Base-by-base conservation (phyloP, 805 yeast species). In the Alloascoidea africana region DNA sequence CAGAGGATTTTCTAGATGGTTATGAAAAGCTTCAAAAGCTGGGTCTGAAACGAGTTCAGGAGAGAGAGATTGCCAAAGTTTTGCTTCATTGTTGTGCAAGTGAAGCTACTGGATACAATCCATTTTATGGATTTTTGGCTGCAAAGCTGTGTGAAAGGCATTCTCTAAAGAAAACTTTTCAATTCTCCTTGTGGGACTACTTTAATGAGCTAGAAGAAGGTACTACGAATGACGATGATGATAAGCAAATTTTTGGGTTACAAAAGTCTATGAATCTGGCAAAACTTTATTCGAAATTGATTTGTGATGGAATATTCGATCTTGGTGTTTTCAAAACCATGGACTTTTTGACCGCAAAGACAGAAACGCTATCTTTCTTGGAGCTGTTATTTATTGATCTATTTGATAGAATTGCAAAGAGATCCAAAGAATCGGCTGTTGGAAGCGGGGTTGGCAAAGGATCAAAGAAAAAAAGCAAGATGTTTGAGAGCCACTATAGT, bases 1-100 rank as follows among this genome's bases (percentile, higher is more conserved):
- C 96, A 3, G 79, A 78, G 45, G 98, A 91, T 55, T 91, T 72
- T 49, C 63, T 84, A 51, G 96, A 91, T 56, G 93, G 96, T 0
- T 76, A 76, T 46, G 72, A 80, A 14, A 80, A 86, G 43, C 49
- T 91, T 27, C 93, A 84, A 50, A 87, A 86, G 50, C 56, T 91
- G 38, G 69, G 75, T 17, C 63, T 91, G 46, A 87, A 82, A 48
- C 76, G 72, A 44, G 63, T 78, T 4, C 97, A 91, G 52, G 79
- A 80, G 47, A 63, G 83, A 35, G 98, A 91, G 48, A 81, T 91
- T 17, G 94, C 96, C 2, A 69, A 74, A 39, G 86, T 91, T 5
- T 50, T 91, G 23, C 57, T 84, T 36, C 96, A 89, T 50, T 91
- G 98, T 59, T 76, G 86, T 14, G 71, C 80, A 1, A 70, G 78